phyloP scores from a whole-genome alignment of 306 rosid genomes.

The Inga leiocalycina region DNA sequence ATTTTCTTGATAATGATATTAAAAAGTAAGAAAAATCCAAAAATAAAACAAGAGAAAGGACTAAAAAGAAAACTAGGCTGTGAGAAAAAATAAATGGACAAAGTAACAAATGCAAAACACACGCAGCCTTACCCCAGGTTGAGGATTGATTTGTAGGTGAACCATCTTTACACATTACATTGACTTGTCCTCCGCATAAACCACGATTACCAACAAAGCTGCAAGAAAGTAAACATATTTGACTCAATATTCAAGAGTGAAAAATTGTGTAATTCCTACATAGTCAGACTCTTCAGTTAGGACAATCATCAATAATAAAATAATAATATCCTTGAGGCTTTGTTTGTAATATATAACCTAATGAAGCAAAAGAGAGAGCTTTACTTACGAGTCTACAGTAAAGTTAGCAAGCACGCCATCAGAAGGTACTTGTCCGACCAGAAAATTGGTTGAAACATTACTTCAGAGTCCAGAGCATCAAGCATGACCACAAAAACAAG shows the following conservation, averaged over 20 bases:
- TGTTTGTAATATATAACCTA: constrained; percentile 19
- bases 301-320: constrained; percentile 12
- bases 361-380: constrained; percentile 22
- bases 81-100: constrained; percentile 24
- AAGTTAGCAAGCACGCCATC: constrained; percentile 83
- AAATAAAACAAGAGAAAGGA: not conserved
- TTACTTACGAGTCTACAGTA: constrained; percentile 82
- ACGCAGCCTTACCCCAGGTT: constrained; percentile 53
- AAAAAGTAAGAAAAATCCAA: not conserved
- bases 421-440: constrained; percentile 89
- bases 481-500: constrained; percentile 30
- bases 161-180: constrained; percentile 66
- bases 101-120: constrained; percentile 22
- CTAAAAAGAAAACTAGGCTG: not conserved
- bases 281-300: constrained; percentile 6
- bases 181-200: constrained; percentile 79
- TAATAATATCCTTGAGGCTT: constrained; percentile 5
- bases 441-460: constrained; percentile 90
- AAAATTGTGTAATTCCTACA: not conserved
- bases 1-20: constrained; percentile 6
- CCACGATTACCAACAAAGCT: constrained; percentile 95
- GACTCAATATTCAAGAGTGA: constrained; percentile 30
- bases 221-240: constrained; percentile 36
- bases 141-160: constrained; percentile 50
- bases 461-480: constrained; percentile 54